phyloP scores from a whole-genome alignment of 805 yeast genomes.

The Kazachstania psychrophila region DNA sequence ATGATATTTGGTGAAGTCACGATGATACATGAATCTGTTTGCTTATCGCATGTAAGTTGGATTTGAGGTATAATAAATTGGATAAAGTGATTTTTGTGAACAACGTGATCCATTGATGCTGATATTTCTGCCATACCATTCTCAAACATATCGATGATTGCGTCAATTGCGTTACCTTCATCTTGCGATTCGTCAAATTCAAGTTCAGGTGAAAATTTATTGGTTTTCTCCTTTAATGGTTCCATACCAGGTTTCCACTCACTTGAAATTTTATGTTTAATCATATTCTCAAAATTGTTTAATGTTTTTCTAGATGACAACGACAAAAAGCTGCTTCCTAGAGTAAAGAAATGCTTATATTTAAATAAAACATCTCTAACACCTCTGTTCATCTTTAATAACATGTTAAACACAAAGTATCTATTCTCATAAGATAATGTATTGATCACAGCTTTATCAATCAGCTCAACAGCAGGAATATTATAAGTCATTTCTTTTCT shows the following conservation, averaged over 20 bases:
- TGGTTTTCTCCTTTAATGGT: not conserved
- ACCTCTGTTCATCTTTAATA: slow-evolving; percentile 68
- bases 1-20: slow-evolving; percentile 69
- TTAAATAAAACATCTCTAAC: slow-evolving; percentile 55
- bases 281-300: slow-evolving; percentile 41
- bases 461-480: slow-evolving; percentile 16
- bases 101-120: slow-evolving; percentile 29
- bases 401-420: slow-evolving; percentile 62
- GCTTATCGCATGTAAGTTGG: slow-evolving; percentile 49
- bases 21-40: slow-evolving; percentile 50
- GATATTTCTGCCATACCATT: slow-evolving; percentile 38
- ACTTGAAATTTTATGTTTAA: slow-evolving; percentile 24
- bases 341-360: slow-evolving; percentile 43
- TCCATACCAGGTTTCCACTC: slow-evolving; percentile 3
- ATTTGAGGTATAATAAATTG: slow-evolving; percentile 75
- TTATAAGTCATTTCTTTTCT: slow-evolving; percentile 3
- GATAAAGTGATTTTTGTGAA: slow-evolving; percentile 50
- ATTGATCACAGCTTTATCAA: slow-evolving; percentile 4
- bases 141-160: slow-evolving; percentile 34
- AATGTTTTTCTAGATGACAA: slow-evolving; percentile 43
- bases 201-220: not conserved
- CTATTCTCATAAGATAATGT: slow-evolving; percentile 37
- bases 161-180: slow-evolving; percentile 3
- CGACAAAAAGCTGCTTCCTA: slow-evolving; percentile 36
- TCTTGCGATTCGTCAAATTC: not conserved